Evolutionary conservation across 768 basidiomycete species (phyloP).

Genomic region (Suillus paluster): DNA sequence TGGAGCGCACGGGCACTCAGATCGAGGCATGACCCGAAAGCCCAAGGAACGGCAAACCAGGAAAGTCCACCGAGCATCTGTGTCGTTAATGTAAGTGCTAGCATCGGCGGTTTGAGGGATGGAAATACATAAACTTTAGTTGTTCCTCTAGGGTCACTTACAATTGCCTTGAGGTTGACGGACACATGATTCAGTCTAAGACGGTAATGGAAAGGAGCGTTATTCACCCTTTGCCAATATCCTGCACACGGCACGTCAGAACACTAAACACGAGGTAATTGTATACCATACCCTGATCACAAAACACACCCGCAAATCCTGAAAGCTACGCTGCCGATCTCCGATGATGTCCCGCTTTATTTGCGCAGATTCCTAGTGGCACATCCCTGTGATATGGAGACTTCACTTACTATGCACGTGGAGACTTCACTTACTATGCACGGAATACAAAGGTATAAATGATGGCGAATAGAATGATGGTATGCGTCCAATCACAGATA

Average conservation of each 20-base stretch:
- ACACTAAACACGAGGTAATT: too few relatives aligned
- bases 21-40: slow-evolving; percentile 38
- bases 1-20: slow-evolving; percentile 27
- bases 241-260: slow-evolving; percentile 24
- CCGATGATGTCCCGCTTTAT: slow-evolving; percentile 50
- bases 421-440: too few relatives aligned
- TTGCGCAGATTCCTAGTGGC: background rate
- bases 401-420: slow-evolving; percentile 12
- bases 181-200: slow-evolving; percentile 1
- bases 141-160: slow-evolving; percentile 38
- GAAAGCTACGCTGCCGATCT: slow-evolving; percentile 62
- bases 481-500: slow-evolving; percentile 27
- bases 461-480: slow-evolving; percentile 37
- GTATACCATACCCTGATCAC: slow-evolving; percentile 35
- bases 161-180: slow-evolving; percentile 34
- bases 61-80: slow-evolving; percentile 49
- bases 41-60: slow-evolving; percentile 37
- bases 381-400: background rate
- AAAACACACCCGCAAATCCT: slow-evolving; percentile 40
- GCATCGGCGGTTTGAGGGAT: background rate
- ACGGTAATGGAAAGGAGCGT: background rate
- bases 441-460: slow-evolving; percentile 30
- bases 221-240: slow-evolving; percentile 43
- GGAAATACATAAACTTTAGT: slow-evolving; percentile 36
- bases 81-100: background rate